Evolutionary conservation across 768 basidiomycete species (phyloP), one percentile per base, ranked within the genome.

Genomic region (Kockovaella imperatae): DNA sequence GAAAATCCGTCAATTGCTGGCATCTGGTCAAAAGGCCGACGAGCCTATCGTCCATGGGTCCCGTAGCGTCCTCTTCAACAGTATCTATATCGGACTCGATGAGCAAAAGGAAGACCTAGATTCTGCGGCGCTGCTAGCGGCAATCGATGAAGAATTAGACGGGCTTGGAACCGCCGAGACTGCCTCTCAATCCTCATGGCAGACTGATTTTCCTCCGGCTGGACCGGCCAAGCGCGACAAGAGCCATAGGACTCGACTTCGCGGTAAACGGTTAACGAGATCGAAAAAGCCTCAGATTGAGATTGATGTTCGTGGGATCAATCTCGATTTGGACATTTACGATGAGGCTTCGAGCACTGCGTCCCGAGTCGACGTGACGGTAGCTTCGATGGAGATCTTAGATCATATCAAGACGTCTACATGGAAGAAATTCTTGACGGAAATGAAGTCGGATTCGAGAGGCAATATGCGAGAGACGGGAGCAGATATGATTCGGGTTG

Each of bases 381-480:
- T 90, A 42, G 77, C 73, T 49, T 80, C 87, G 52, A 60, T 88
- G 17, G 88, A 95, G 70, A 95, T 97, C 50, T 74, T 97, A 42
- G 95, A 99, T 69, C 91, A 95, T 64, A 89, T 99, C 76, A 90
- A 87, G 75, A 91, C 90, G 0, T 96, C 90, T 7, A 96, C 95
- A 0, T 99, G 95, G 95, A 86, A 83, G 73, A 97, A 93, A 69
- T 97, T 99, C 69, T 74, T 99, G 50, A 91, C 89, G 3, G 80
- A 81, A 45, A 76, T 95, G 64, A 79, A 84, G 31, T 77, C 84
- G 5, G 89, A 93, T 72, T 82, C 86, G 14, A 79, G 80, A 47
- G 93, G 93, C 0, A 87, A 91, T 63, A 74, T 90, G 11, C 79
- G 90, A 28, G 89, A 95, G 73, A 89, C 86, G 4, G 87, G 80